Conservation (phyloP, 1,284 basidiomycete genomes). For the Somion occarium region DNA sequence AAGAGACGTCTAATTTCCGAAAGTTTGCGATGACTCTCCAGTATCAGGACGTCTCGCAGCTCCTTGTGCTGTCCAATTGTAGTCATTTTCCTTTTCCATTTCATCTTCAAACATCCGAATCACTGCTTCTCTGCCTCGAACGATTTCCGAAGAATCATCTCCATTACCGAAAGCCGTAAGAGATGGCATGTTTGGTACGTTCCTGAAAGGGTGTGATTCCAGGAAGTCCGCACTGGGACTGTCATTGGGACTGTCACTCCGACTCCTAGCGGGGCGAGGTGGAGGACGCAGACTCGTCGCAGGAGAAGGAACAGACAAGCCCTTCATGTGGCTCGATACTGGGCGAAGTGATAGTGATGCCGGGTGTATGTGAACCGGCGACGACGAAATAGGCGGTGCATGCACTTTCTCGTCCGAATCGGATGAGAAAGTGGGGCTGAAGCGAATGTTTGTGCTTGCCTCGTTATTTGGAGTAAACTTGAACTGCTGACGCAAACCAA, state of each 20-base stretch:
- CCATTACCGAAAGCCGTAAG: slow-evolving; percentile 15
- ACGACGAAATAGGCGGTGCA: no score
- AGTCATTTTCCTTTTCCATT: not conserved
- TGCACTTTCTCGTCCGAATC: no score
- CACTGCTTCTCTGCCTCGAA: not conserved
- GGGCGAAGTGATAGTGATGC: not conserved
- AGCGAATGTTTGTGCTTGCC: not conserved
- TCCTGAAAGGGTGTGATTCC: slow-evolving; percentile 3
- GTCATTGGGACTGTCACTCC: slow-evolving; percentile 7
- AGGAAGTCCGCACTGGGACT: not conserved
- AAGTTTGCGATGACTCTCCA: not conserved
- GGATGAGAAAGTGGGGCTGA: not conserved
- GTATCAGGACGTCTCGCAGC: not conserved
- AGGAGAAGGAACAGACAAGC: not conserved
- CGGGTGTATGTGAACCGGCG: no score
- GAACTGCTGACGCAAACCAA: not conserved
- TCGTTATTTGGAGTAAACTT: not conserved
- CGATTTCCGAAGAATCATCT: not conserved
- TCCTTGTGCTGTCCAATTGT: not conserved
- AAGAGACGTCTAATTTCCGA: not conserved
- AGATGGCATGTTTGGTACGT: slow-evolving; percentile 16
- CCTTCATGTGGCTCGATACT: no score
- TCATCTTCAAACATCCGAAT: slow-evolving; percentile 1
- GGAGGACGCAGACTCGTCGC: slow-evolving; percentile 11
- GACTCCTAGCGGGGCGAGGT: slow-evolving; percentile 14